phyloP scores from a whole-genome alignment of 306 rosid genomes.

The Hippophae gyantsensis region DNA sequence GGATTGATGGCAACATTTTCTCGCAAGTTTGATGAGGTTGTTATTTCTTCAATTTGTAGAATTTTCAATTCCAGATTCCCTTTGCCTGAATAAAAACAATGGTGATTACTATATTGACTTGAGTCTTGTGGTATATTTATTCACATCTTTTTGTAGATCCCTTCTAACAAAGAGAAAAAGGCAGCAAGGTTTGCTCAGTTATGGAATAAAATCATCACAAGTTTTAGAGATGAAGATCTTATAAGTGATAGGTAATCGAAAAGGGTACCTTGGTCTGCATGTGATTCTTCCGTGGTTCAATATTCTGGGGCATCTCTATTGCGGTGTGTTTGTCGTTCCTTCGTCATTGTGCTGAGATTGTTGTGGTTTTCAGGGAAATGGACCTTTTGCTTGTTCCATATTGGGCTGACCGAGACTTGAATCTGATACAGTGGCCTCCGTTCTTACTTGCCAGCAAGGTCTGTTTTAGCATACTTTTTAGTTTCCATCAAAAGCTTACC shows the following conservation, averaged over 20 bases:
- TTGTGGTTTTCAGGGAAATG: conserved; percentile 62
- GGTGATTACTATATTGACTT: too few species aligned
- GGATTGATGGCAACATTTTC: conserved; percentile 80
- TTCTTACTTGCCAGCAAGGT: conserved; percentile 99
- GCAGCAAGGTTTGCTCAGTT: conserved; percentile 97
- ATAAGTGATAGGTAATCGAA: conserved; percentile 57
- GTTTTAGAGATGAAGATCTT: conserved; percentile 96
- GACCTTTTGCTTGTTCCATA: conserved; percentile 94
- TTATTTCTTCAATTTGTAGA: conserved; percentile 1
- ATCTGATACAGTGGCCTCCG: conserved; percentile 90
- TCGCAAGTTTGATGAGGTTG: conserved; percentile 49
- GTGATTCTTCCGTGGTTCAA: conserved; percentile 5
- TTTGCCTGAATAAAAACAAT: not conserved
- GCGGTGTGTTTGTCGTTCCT: not conserved
- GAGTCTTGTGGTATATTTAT: conserved; percentile 2
- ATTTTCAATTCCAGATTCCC: not conserved
- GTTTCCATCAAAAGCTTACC: conserved; percentile 2
- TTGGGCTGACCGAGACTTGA: conserved; percentile 89
- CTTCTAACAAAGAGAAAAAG: conserved; percentile 67
- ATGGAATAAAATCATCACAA: conserved; percentile 86
- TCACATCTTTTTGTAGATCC: conserved; percentile 33
- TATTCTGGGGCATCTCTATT: not conserved
- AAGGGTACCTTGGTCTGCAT: conserved; percentile 1
- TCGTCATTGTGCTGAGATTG: conserved; percentile 15
- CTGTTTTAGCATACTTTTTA: conserved; percentile 11